Evolutionary conservation across 257 asterid genomes (phyloP).

Genomic region (Solanum raphanifolium): DNA sequence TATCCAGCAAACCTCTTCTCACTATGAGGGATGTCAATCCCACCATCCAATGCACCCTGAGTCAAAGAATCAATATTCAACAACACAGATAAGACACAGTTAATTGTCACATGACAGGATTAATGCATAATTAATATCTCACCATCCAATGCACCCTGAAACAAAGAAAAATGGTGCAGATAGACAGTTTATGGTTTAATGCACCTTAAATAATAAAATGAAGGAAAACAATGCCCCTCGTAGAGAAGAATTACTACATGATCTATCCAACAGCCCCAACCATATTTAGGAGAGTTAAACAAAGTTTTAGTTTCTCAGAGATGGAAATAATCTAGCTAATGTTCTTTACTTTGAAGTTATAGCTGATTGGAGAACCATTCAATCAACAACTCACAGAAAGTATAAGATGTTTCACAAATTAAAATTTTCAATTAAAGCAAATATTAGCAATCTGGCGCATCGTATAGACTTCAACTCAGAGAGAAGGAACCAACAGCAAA

Average conservation of each 20-base stretch:
- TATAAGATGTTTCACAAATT: background rate
- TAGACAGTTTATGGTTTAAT: background rate
- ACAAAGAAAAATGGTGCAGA: background rate
- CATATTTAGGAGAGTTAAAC: background rate
- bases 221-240: background rate
- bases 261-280: background rate
- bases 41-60: conserved; percentile 78
- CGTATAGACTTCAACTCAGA: background rate
- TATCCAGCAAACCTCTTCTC: conserved; percentile 84
- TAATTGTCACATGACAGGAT: background rate
- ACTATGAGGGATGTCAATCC: conserved; percentile 74
- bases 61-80: background rate
- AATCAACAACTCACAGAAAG: background rate
- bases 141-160: background rate
- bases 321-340: background rate
- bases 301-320: background rate
- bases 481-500: background rate
- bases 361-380: background rate
- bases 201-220: background rate
- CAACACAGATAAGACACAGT: background rate
- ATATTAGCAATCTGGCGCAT: background rate
- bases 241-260: background rate
- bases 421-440: background rate
- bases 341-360: background rate
- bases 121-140: background rate